Conservation (phyloP, 1,284 basidiomycete species). For the Puccinia hordei region DNA sequence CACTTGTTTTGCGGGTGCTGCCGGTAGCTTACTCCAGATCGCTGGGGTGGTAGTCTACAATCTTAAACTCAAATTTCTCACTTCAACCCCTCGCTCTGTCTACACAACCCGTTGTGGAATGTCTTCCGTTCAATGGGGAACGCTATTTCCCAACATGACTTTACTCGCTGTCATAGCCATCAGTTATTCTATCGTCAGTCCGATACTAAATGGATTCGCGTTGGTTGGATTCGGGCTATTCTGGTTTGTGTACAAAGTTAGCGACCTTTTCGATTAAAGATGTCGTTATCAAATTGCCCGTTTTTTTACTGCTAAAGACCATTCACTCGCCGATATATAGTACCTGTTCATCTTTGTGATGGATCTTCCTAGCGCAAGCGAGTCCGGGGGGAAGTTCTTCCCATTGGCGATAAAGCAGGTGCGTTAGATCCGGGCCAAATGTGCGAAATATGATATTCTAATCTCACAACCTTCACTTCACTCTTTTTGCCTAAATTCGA, state of each 20-base stretch:
- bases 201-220: constrained; percentile 89
- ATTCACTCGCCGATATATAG: constrained; percentile 53
- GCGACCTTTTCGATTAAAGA: constrained; percentile 64
- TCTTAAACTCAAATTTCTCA: constrained; percentile 78
- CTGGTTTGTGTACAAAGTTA: constrained; percentile 79
- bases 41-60: constrained; percentile 78
- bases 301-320: neutral
- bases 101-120: constrained; percentile 74
- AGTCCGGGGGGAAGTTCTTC: constrained; percentile 94
- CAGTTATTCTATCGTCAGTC: constrained; percentile 86
- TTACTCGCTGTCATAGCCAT: constrained; percentile 55
- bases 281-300: constrained; percentile 64
- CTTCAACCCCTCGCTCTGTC: constrained; percentile 83
- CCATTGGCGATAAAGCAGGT: constrained; percentile 85
- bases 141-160: constrained; percentile 64
- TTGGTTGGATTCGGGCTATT: constrained; percentile 79
- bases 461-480: neutral
- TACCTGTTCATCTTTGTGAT: constrained; percentile 63
- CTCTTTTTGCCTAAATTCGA: neutral
- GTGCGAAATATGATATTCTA: neutral
- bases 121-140: constrained; percentile 76
- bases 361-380: constrained; percentile 71
- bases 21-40: constrained; percentile 77
- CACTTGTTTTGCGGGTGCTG: constrained; percentile 68
- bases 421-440: neutral